A percentile compares a stretch with the other conserved stretches of the same genome.
Conservation (phyloP, 1,284 basidiomycete species). For the Apiotrichum veenhuisii region DNA sequence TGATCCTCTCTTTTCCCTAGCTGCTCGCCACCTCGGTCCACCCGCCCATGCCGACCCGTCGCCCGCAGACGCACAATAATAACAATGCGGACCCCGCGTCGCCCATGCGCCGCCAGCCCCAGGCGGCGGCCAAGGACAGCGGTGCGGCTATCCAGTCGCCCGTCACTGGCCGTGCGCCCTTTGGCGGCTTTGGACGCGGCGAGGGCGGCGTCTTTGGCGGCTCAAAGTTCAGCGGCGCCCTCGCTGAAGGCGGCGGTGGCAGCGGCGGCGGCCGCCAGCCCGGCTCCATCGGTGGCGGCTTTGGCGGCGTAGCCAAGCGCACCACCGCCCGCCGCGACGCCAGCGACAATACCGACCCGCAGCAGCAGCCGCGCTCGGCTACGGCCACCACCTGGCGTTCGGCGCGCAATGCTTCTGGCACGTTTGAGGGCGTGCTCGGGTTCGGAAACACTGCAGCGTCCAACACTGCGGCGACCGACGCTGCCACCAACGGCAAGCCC, state of each 20-base stretch:
- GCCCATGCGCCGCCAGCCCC: constrained; percentile 10
- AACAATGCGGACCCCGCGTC: neutral
- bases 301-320: constrained; percentile 40
- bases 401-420: constrained; percentile 36
- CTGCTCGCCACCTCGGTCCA: constrained; percentile 38
- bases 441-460: constrained; percentile 28
- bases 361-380: constrained; percentile 10
- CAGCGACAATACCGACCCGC: constrained; percentile 1
- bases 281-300: constrained; percentile 42
- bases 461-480: neutral
- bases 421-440: constrained; percentile 48
- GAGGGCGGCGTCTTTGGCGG: constrained; percentile 41
- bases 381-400: constrained; percentile 42
- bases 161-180: constrained; percentile 23
- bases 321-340: constrained; percentile 12
- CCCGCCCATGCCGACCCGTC: constrained; percentile 33
- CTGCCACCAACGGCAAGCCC: constrained; percentile 27
- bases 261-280: constrained; percentile 24
- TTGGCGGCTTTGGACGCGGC: constrained; percentile 42
- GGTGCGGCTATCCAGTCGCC: constrained; percentile 14
- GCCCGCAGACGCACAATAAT: constrained; percentile 13
- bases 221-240: constrained; percentile 32
- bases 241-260: constrained; percentile 16
- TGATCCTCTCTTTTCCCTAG: constrained; percentile 12
- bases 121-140: neutral